Evolutionary conservation across 2,329 filamentous ascomycete genomes (phyloP).

Genomic region (Chrysoporthe austroafricana): DNA sequence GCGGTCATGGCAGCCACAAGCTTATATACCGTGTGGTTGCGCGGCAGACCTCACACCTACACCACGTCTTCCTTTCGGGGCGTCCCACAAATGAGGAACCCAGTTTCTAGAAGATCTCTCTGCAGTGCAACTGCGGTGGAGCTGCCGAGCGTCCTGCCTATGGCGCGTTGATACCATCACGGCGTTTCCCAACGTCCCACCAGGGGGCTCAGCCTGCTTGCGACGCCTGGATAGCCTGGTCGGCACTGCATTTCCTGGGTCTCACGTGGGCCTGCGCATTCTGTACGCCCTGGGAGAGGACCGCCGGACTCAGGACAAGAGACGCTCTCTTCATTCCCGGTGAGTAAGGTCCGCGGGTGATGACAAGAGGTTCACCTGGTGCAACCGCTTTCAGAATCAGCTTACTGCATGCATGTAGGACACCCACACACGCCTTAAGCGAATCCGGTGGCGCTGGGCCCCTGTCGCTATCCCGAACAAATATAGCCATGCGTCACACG

Average conservation of each 20-base stretch:
- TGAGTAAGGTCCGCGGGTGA: neutral
- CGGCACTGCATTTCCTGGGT: neutral
- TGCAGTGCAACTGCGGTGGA: neutral
- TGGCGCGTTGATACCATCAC: neutral
- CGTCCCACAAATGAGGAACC: neutral
- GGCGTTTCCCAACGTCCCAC: neutral
- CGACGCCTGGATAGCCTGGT: neutral
- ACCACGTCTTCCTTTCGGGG: neutral
- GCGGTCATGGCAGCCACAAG: constrained; percentile 7
- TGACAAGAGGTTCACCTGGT: neutral
- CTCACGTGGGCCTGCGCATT: too few species aligned
- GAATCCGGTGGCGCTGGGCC: neutral
- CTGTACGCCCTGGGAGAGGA: too few species aligned
- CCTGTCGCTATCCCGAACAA: neutral
- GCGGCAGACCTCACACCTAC: neutral
- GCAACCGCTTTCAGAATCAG: constrained; percentile 1
- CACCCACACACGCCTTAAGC: neutral
- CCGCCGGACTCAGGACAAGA: too few species aligned
- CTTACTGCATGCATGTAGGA: constrained; percentile 9
- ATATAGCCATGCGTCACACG: constrained; percentile 1
- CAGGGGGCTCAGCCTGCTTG: too few species aligned
- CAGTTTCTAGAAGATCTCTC: neutral
- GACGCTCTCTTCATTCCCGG: too few species aligned
- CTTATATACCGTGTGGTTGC: neutral
- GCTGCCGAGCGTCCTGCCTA: neutral